Conservation (phyloP, 2,329 filamentous ascomycete genomes). For the Emericellopsis cladophorae region DNA sequence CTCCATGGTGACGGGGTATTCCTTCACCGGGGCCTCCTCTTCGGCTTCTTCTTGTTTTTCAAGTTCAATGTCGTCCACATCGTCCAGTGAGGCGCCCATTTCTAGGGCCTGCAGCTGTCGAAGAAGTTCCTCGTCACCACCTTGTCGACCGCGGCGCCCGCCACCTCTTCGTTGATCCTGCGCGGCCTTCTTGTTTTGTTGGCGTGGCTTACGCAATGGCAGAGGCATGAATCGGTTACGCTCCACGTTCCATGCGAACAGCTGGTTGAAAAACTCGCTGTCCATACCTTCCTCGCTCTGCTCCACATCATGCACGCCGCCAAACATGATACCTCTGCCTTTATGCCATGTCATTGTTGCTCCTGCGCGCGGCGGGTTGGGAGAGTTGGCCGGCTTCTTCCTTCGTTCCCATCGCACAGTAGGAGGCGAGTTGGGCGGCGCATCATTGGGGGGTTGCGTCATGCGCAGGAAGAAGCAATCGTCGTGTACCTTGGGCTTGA, state of each 20-base stretch:
- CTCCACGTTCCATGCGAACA: slow-evolving; percentile 92
- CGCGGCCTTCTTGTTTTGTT: slow-evolving; percentile 39
- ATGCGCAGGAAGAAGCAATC: slow-evolving; percentile 91
- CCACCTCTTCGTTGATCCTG: slow-evolving; percentile 43
- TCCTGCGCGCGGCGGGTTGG: slow-evolving; percentile 72
- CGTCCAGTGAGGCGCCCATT: slow-evolving; percentile 72
- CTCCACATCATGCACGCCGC: slow-evolving; percentile 88
- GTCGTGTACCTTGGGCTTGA: slow-evolving; percentile 83
- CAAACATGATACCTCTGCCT: slow-evolving; percentile 83
- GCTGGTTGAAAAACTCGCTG: slow-evolving; percentile 87
- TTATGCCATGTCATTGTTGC: slow-evolving; percentile 92
- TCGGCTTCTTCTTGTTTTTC: slow-evolving; percentile 39
- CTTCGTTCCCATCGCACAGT: slow-evolving; percentile 81
- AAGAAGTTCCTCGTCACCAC: slow-evolving; percentile 83
- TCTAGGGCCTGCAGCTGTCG: slow-evolving; percentile 75
- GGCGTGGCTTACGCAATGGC: slow-evolving; percentile 59
- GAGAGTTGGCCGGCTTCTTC: slow-evolving; percentile 84
- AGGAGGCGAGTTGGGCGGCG: slow-evolving; percentile 51
- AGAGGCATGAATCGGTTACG: slow-evolving; percentile 90
- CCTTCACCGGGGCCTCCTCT: slow-evolving; percentile 44
- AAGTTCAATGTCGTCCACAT: slow-evolving; percentile 33
- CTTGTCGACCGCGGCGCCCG: slow-evolving; percentile 61
- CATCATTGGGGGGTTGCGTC: slow-evolving; percentile 56
- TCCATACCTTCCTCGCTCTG: slow-evolving; percentile 90
- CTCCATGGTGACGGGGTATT: slow-evolving; percentile 60